Conservation (phyloP, 2,329 filamentous ascomycete species). For the Leptographium radiaticola region DNA sequence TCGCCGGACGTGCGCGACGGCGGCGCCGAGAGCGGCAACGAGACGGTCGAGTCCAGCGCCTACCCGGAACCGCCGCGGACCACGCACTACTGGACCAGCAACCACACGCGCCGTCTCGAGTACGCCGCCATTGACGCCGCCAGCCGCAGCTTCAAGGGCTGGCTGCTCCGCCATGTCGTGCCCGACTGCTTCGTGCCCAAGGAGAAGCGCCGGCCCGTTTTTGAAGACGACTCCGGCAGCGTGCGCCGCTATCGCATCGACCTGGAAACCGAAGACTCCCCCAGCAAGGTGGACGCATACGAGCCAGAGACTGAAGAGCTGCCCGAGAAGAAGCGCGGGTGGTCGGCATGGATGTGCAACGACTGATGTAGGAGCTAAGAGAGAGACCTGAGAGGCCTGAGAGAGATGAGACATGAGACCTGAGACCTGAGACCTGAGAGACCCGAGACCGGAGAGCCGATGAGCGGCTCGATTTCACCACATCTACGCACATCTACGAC, state of each 20-base stretch:
- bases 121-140: slow-evolving; percentile 55
- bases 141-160: slow-evolving; percentile 44
- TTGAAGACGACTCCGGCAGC: slow-evolving; percentile 50
- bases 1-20: slow-evolving; percentile 18
- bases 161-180: slow-evolving; percentile 42
- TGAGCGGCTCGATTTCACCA: too few species aligned
- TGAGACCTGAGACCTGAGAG: too few species aligned
- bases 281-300: slow-evolving; percentile 9
- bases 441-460: too few species aligned
- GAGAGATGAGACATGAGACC: too few species aligned
- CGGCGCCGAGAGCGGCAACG: not conserved
- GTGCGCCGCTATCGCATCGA: slow-evolving; percentile 49
- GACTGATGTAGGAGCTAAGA: not conserved
- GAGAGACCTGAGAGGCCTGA: too few species aligned
- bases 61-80: slow-evolving; percentile 40
- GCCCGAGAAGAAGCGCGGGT: not conserved
- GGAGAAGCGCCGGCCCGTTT: slow-evolving; percentile 34
- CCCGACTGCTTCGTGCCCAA: slow-evolving; percentile 47
- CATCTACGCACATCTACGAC: too few species aligned
- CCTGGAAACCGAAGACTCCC: slow-evolving; percentile 32
- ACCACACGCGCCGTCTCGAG: slow-evolving; percentile 47
- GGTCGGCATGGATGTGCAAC: not conserved
- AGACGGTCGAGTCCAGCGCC: slow-evolving; percentile 6
- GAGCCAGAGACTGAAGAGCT: not conserved
- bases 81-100: slow-evolving; percentile 55